Evolutionary conservation across 176 grass and related monocot genomes (phyloP).

Genomic region (Avena atlantica): DNA sequence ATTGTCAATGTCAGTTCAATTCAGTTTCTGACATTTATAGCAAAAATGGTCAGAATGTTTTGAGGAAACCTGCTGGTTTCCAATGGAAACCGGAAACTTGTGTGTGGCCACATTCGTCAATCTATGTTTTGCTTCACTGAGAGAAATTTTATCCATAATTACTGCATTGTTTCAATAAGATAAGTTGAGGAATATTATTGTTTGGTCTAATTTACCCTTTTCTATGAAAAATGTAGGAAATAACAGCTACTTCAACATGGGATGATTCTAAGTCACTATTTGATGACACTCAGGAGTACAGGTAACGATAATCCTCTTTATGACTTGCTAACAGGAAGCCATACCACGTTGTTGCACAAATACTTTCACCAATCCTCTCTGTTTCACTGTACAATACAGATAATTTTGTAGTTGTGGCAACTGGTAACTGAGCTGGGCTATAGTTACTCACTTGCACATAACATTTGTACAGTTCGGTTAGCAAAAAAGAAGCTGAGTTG

Average conservation of each 20-base stretch:
- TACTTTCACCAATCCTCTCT: not conserved
- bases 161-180: conserved; percentile 1
- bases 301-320: conserved; percentile 53
- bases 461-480: not conserved
- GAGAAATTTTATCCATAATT: not conserved
- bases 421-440: not conserved
- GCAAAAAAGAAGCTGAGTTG: conserved; percentile 1
- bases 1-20: not conserved
- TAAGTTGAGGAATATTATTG: conserved; percentile 28
- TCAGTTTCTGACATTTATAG: not conserved
- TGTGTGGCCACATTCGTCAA: not conserved
- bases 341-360: not conserved
- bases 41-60: not conserved
- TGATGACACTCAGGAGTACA: conserved; percentile 81
- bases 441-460: not conserved
- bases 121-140: conserved; percentile 18
- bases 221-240: conserved; percentile 60
- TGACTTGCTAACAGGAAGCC: not conserved
- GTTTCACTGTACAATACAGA: conserved; percentile 6
- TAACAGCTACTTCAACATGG: conserved; percentile 81
- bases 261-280: conserved; percentile 81
- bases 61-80: not conserved
- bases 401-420: conserved; percentile 29
- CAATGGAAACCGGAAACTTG: not conserved
- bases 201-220: conserved; percentile 32